Percentiles rank a stretch among this genome's conserved stretches.
phyloP scores from a whole-genome alignment of 306 rosid genomes.

The barrel medic (Medicago truncatula) region DNA sequence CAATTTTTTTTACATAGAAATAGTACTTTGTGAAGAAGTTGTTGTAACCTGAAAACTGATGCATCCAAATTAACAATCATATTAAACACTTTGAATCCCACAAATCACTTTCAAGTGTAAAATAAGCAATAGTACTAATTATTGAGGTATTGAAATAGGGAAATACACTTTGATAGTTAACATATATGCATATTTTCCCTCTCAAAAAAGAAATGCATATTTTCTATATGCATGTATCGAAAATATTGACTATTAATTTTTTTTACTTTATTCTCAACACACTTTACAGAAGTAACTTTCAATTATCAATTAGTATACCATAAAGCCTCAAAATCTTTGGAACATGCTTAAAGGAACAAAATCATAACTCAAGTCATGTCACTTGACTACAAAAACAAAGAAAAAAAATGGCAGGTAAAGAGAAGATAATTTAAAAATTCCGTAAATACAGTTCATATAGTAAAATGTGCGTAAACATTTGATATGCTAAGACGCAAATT shows the following conservation, averaged over 20 bases:
- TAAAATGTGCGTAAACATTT: neutral
- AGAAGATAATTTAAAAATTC: neutral
- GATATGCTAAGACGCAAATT: no score
- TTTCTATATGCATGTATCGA: neutral
- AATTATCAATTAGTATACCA: neutral
- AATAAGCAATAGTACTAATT: neutral
- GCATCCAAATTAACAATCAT: conserved; percentile 9
- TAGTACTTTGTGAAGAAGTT: neutral
- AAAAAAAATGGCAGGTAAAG: neutral
- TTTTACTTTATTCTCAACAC: neutral
- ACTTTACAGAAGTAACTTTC: neutral
- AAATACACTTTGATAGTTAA: neutral
- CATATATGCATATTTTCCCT: neutral
- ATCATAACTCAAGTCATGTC: neutral
- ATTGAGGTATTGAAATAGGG: neutral
- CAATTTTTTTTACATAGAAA: neutral
- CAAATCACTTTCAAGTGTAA: conserved; percentile 2
- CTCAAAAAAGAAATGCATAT: neutral
- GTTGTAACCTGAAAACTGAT: neutral
- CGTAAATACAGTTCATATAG: neutral
- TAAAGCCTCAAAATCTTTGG: conserved; percentile 4
- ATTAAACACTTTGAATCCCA: neutral
- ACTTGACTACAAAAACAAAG: neutral
- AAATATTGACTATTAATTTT: neutral
- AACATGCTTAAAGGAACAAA: conserved; percentile 11